Conservation (phyloP, 1,139 yeast genomes). For the Yamadazyma songkhlaensis region DNA sequence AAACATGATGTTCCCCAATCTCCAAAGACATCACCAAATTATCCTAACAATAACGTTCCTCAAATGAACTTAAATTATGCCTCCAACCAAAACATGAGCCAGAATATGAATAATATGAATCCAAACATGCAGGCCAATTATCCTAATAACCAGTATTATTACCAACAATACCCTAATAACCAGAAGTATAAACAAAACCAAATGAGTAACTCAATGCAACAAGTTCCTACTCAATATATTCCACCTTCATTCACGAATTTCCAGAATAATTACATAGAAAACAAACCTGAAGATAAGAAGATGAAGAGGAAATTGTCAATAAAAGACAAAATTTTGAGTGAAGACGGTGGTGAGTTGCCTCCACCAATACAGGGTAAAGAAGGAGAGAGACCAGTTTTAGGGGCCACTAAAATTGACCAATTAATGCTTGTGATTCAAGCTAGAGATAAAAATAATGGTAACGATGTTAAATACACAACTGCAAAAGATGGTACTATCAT, state of each 20-base stretch:
- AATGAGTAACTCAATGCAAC: background rate
- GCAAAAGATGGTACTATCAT: slow-evolving; percentile 60
- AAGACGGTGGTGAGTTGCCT: slow-evolving; percentile 6
- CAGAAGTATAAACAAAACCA: background rate
- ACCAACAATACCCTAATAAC: background rate
- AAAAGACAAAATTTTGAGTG: slow-evolving; percentile 3
- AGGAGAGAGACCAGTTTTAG: slow-evolving; percentile 61
- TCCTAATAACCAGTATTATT: background rate
- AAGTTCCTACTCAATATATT: slow-evolving; percentile 8
- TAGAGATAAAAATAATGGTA: slow-evolving; percentile 60
- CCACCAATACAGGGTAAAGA: slow-evolving; percentile 9
- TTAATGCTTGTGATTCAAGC: slow-evolving; percentile 89
- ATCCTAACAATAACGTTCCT: slow-evolving; percentile 2
- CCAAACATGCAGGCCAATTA: background rate
- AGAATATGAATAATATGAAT: background rate
- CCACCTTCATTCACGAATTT: slow-evolving; percentile 11
- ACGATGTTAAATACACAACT: slow-evolving; percentile 54
- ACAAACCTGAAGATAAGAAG: slow-evolving; percentile 2
- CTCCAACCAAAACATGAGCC: background rate
- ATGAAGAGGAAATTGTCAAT: slow-evolving; percentile 4
- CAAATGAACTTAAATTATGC: slow-evolving; percentile 4
- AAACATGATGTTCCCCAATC: slow-evolving; percentile 41
- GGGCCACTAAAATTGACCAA: slow-evolving; percentile 87
- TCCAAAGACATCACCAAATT: slow-evolving; percentile 39
- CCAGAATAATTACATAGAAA: slow-evolving; percentile 5